Evolutionary conservation across 139 green algal species (phyloP), one percentile per base, ranked within the genome.

Genomic region (Eudorina sp.): DNA sequence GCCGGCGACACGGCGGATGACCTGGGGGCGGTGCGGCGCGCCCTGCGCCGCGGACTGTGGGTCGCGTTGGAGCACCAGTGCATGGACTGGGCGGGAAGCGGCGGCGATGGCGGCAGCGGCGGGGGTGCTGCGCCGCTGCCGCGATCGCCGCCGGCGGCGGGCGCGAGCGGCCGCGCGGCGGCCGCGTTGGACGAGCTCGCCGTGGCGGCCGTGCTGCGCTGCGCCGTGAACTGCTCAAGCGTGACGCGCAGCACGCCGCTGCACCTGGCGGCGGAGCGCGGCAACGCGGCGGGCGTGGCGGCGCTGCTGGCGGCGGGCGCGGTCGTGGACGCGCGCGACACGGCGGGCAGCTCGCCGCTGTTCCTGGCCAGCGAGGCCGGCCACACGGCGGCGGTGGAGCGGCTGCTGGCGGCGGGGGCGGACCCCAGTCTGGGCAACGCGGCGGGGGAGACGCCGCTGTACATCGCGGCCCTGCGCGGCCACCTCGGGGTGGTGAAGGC

Each of bases 391-490:
- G 89, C 75, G 29, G 87, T 92, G 29, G 31, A 70, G 21, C 75
- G 64, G 55, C 89, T 98, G 77, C 91, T 98, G 69, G 81, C 38
- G 19, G 92, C 84, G 3, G 96, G 94, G 0, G 95, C 92, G 0
- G 62, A 93, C 34, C 83, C 73, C 5, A 70, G 74, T 6, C 16
- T 88, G 41, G 62, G 76, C 53, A 98, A 98, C 70, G 76, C 91
- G 4, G 76, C 86, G 9, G 92, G 94, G 8, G 95, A 98, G 94
- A 92, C 90, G 27, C 95, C 97, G 0, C 88, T 99, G 53, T 99
- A 99, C 94, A 99, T 99, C 70, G 93, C 96, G 8, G 90, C 95
- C 0, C 92, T 99, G 41, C 87, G 93, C 27, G 97, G 97, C 16
- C 91, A 98, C 85, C 45, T 93, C 48, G 27, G 21, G 5, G 78